Percentiles rank a stretch among this genome's conserved stretches.
phyloP scores from a whole-genome alignment of 2,329 filamentous ascomycete species.

The Seiridium cupressi region DNA sequence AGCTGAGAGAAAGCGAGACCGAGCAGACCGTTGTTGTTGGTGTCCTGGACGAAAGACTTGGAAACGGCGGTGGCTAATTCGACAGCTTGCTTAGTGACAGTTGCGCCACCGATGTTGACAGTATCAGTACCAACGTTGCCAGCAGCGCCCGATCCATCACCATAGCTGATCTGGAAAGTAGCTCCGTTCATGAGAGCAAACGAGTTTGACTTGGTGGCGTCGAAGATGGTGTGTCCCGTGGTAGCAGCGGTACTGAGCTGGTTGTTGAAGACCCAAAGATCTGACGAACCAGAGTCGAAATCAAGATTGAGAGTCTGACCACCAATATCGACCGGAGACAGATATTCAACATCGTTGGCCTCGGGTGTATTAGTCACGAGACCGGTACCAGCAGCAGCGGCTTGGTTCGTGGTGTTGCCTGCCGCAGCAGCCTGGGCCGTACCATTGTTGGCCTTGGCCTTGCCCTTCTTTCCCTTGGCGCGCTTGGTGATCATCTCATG shows the following conservation, averaged over 20 bases:
- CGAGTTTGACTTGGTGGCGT: slow-evolving; percentile 23
- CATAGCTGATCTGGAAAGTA: slow-evolving; percentile 29
- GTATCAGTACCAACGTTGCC: slow-evolving; percentile 32
- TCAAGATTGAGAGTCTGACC: slow-evolving; percentile 30
- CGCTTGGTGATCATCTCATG: slow-evolving; percentile 26
- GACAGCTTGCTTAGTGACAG: slow-evolving; percentile 27
- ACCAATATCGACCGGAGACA: slow-evolving; percentile 30
- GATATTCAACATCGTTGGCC: slow-evolving; percentile 28
- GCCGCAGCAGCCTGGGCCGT: slow-evolving; percentile 10
- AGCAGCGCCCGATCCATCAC: slow-evolving; percentile 31
- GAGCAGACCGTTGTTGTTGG: slow-evolving; percentile 28
- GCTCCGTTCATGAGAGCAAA: slow-evolving; percentile 26
- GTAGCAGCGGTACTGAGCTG: slow-evolving; percentile 24
- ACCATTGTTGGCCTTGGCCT: slow-evolving; percentile 2
- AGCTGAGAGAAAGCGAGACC: slow-evolving; percentile 31
- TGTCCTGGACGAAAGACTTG: slow-evolving; percentile 28
- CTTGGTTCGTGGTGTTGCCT: slow-evolving; percentile 3
- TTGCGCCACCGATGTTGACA: slow-evolving; percentile 30
- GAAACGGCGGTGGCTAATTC: slow-evolving; percentile 28
- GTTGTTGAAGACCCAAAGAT: slow-evolving; percentile 34
- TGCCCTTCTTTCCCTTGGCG: slow-evolving; percentile 1
- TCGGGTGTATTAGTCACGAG: slow-evolving; percentile 24
- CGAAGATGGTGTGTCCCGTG: slow-evolving; percentile 25
- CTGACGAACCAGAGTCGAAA: slow-evolving; percentile 33
- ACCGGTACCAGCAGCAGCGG: slow-evolving; percentile 22